A percentile compares a stretch with the other conserved stretches of the same genome.
These are phyloP conservation scores for Dimocarpus longan DNA, from an alignment of 345 rosid species.

Conservation along the genomic window DNA sequence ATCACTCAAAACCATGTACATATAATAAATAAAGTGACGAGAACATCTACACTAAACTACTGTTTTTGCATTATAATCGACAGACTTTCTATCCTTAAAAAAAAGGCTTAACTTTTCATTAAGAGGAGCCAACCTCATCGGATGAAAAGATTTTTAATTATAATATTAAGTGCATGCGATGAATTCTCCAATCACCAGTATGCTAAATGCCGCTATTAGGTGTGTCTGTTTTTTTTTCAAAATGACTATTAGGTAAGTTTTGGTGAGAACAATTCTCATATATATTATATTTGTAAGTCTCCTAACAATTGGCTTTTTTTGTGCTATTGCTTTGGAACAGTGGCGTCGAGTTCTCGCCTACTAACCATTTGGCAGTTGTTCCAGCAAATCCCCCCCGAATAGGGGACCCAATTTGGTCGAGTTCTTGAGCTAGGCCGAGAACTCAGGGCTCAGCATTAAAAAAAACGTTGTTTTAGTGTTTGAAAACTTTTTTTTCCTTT, in stretches of 20 bases:
- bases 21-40: too few relatives aligned
- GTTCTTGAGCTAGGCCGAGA: too few relatives aligned
- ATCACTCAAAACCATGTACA: too few relatives aligned
- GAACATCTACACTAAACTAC: neutral
- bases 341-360: neutral
- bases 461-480: too few relatives aligned
- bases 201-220: neutral
- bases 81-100: neutral
- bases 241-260: neutral
- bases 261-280: neutral
- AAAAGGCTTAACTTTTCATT: neutral
- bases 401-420: too few relatives aligned
- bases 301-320: neutral
- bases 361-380: too few relatives aligned
- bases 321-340: neutral
- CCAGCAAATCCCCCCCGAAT: too few relatives aligned
- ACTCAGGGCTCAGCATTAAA: too few relatives aligned
- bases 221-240: too few relatives aligned
- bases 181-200: neutral
- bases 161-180: neutral
- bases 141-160: neutral
- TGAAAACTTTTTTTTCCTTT: too few relatives aligned
- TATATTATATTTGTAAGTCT: neutral
- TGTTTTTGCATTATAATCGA: neutral
- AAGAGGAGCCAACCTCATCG: too few relatives aligned